Base-by-base conservation (phyloP, 768 basidiomycete genomes). In the Mycena indigotica region DNA sequence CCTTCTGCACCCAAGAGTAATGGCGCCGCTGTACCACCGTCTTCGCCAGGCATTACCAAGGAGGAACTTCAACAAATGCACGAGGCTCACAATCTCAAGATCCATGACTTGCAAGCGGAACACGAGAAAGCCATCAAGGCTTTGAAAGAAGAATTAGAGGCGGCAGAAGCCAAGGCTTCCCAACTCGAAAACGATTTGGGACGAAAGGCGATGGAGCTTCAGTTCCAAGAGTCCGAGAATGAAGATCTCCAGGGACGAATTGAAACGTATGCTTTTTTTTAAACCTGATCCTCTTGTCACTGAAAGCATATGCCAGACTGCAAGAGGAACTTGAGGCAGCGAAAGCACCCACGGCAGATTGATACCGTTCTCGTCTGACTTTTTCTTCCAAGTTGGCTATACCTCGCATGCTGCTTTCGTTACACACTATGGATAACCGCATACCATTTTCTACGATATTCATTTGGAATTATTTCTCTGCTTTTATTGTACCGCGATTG, bases 1-100 rank as follows among this genome's bases (percentile, higher is more conserved):
- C 41, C n/a, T n/a, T 69, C 75, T 26, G 68, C 81, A 3, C 80
- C 85, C 3, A 86, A 82, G 71, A 81, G 72, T 58, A 89, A 87
- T 58, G 85, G 59, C 25, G 77, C 72, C 8, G 58, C 69, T 1
- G 65, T 69, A 19, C 69, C 75, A 39, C 69, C 78, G 29, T 71
- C 77, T 46, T 74, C 78, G 1, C 73, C 78, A 8, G 80, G 77
- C 16, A 84, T 91, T 6, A 83, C 89, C 30, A 87, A 85, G 64
- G 91, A 91, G 61, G 91, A 94, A 55, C 73, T 95, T 38, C 84
- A 86, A 68, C 82, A 79, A 66, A 73, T 91, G 67, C 89, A 94
- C 62, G 88, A 91, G 69, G 93, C 93, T 4, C 93, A 95, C 70
- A 90, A 89, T 68, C 77, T 88, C 60, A 93, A 88, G 75, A 69